These are phyloP conservation scores for Sporisorium exsertum DNA, from an alignment of 1,284 basidiomycete genomes.

Conservation along the genomic window DNA sequence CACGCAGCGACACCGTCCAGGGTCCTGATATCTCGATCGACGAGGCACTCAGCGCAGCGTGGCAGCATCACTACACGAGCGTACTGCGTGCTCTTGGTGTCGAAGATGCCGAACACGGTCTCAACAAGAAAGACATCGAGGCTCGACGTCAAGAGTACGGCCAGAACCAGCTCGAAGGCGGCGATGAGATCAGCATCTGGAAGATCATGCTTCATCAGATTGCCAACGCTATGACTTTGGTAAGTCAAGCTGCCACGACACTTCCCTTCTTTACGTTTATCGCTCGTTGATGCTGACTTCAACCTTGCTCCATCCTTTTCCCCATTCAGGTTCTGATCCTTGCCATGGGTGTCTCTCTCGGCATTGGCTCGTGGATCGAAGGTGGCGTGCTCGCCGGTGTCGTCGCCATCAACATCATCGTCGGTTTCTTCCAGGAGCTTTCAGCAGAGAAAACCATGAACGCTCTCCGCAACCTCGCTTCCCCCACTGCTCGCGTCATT, in stretches of 20 bases:
- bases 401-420: conserved; percentile 72
- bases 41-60: conserved; percentile 33
- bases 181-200: conserved; percentile 58
- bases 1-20: conserved; percentile 47
- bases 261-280: background rate
- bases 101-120: conserved; percentile 53
- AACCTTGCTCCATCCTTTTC: background rate
- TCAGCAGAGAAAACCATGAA: conserved; percentile 76
- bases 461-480: conserved; percentile 74
- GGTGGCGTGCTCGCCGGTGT: conserved; percentile 77
- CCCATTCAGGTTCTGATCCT: conserved; percentile 71
- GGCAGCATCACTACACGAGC: conserved; percentile 51
- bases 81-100: conserved; percentile 47
- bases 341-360: conserved; percentile 77
- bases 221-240: conserved; percentile 68
- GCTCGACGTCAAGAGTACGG: conserved; percentile 57
- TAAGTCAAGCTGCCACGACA: conserved; percentile 7
- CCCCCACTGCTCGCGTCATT: conserved; percentile 76
- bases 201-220: conserved; percentile 64
- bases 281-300: background rate
- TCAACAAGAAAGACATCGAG: conserved; percentile 51
- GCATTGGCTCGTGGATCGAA: conserved; percentile 74
- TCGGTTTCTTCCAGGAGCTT: conserved; percentile 75
- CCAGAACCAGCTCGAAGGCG: conserved; percentile 63
- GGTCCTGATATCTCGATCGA: conserved; percentile 47